Evolutionary conservation across 306 rosid genomes (phyloP), one percentile per base, ranked within the genome.

Genomic region (Senna siamea): DNA sequence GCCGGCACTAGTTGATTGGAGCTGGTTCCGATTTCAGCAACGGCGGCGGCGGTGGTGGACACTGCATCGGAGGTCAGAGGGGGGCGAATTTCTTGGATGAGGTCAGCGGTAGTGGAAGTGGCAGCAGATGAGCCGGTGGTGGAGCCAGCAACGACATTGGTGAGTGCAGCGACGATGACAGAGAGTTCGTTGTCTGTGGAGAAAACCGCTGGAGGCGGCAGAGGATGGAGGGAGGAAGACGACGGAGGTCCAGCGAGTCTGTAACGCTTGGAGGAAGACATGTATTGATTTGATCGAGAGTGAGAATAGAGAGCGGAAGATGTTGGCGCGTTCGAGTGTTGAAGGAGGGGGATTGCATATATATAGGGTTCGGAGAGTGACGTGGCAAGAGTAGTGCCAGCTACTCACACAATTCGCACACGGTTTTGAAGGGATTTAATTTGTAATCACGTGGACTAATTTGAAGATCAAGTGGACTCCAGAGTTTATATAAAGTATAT

Each of bases 91-190:
- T 75, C 53, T 2, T 54, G 37, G 76, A 22, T 2, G 14, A 61
- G 5, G 10, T 61, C 8, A n/a, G n/a, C n/a, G n/a, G n/a, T n/a
- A n/a, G n/a, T n/a, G n/a, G n/a, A n/a, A n/a, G n/a, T n/a, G n/a
- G n/a, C n/a, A n/a, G n/a, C n/a, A n/a, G n/a, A n/a, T n/a, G n/a
- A n/a, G n/a, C n/a, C n/a, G n/a, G 86, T 48, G 14, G 89, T 68
- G 35, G 84, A 76, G 19, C 98, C 99, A 50, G 95, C 30, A 38
- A 90, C 72, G 26, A 94, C 96, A 72, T 88, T 86, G 52, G 90
- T 81, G 53, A 94, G 92, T 10, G 98, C 80, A 55, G 86, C 72
- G 50, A 94, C 98, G 37, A 92, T 94, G 67, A 90, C 80, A 28
- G 96, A 76, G 74, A 78, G 61, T 43, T 94, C 99, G 37, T 92